Percentiles rank a stretch among this genome's conserved stretches.
Evolutionary conservation across 1,284 basidiomycete genomes (phyloP).

Genomic region (Ustilago bromivora): DNA sequence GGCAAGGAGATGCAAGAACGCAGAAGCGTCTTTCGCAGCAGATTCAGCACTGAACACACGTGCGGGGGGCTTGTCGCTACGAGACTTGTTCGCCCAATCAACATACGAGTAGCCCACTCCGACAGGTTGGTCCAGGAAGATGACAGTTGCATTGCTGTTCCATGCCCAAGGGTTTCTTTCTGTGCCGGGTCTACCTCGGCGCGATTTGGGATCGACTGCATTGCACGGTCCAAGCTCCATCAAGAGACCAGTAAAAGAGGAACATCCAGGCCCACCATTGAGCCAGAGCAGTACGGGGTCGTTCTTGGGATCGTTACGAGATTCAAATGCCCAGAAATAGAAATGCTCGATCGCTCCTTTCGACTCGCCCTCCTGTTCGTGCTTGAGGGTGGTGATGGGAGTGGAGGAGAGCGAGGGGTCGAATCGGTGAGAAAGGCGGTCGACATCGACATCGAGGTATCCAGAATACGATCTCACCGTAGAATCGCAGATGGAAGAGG

Average conservation of each 20-base stretch:
- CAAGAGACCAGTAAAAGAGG: conserved; percentile 63
- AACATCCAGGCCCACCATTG: conserved; percentile 67
- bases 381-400: conserved; percentile 17
- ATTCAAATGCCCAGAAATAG: conserved; percentile 69
- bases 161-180: conserved; percentile 63
- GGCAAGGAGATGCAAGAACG: conserved; percentile 66
- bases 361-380: conserved; percentile 34
- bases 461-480: conserved; percentile 60
- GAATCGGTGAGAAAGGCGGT: conserved; percentile 43
- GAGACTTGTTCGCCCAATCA: conserved; percentile 62
- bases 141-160: conserved; percentile 65
- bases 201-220: conserved; percentile 40
- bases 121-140: conserved; percentile 68
- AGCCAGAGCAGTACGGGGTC: conserved; percentile 68
- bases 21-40: conserved; percentile 63
- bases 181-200: conserved; percentile 49
- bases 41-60: conserved; percentile 57
- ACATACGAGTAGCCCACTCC: conserved; percentile 67
- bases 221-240: conserved; percentile 69
- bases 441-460: conserved; percentile 68
- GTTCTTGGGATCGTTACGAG: conserved; percentile 56
- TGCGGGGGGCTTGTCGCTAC: conserved; percentile 55
- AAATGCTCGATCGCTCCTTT: conserved; percentile 67
- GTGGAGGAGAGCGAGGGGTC: conserved; percentile 2
- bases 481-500: conserved; percentile 58